Percentiles rank a stretch among this genome's conserved stretches.
Evolutionary conservation across 441 rosid genomes (phyloP).

Genomic region (Gossypium lobatum): DNA sequence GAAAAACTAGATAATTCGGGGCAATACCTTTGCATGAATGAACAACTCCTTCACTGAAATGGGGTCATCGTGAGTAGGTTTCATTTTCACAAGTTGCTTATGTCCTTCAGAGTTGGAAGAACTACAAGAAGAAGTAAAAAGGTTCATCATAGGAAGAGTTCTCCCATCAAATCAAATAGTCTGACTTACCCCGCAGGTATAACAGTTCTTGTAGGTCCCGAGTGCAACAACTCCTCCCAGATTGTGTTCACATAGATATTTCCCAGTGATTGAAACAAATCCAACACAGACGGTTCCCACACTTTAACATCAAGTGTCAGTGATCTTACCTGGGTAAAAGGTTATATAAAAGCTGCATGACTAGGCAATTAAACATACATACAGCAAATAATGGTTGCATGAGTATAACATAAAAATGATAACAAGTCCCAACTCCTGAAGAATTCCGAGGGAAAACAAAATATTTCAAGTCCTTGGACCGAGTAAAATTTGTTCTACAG

Average conservation of each 20-base stretch:
- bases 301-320: constrained; percentile 94
- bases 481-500: background rate
- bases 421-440: background rate
- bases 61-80: constrained; percentile 64
- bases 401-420: background rate
- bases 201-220: constrained; percentile 40
- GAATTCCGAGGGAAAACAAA: background rate
- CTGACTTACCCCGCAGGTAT: constrained; percentile 45
- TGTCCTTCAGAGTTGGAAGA: constrained; percentile 43
- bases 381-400: background rate
- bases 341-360: constrained; percentile 10
- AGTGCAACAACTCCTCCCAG: constrained; percentile 74
- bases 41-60: constrained; percentile 81
- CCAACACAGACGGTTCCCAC: constrained; percentile 83
- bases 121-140: constrained; percentile 31
- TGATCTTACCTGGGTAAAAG: constrained; percentile 74
- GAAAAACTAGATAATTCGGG: constrained; percentile 1
- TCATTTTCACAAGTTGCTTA: constrained; percentile 48
- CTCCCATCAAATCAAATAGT: constrained; percentile 14
- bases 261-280: constrained; percentile 74
- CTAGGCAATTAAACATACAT: background rate
- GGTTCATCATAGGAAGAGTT: constrained; percentile 14
- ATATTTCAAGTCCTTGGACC: background rate
- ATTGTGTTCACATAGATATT: constrained; percentile 63
- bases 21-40: constrained; percentile 82